A percentile compares a stretch with the other conserved stretches of the same genome.
These are phyloP conservation scores for Podaxis sp. DNA, from an alignment of 768 basidiomycete genomes.

Conservation along the genomic window DNA sequence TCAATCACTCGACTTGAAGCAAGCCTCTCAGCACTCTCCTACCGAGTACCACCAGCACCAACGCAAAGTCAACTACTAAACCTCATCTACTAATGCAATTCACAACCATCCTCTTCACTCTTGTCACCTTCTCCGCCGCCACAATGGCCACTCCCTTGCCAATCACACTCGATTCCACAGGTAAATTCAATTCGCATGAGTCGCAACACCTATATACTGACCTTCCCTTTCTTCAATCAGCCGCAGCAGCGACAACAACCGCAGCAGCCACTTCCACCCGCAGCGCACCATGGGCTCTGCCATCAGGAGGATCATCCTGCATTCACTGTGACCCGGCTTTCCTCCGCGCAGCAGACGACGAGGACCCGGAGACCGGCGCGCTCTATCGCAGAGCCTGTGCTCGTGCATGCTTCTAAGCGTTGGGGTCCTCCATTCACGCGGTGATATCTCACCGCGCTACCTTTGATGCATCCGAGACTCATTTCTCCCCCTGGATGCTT, in stretches of 20 bases:
- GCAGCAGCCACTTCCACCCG: background rate
- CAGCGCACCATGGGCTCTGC: background rate
- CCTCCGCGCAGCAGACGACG: constrained; percentile 3
- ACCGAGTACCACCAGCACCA: background rate
- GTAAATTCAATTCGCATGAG: background rate
- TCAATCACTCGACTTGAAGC: background rate
- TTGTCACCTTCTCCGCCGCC: background rate
- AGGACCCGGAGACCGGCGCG: background rate
- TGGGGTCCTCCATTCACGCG: background rate
- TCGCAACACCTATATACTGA: background rate
- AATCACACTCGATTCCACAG: background rate
- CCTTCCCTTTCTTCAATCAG: background rate
- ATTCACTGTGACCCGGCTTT: constrained; percentile 6
- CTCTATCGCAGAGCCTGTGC: constrained; percentile 5
- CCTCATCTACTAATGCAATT: background rate
- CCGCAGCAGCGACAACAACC: background rate
- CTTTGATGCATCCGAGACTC: background rate
- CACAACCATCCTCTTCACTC: background rate
- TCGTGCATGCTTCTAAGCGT: background rate
- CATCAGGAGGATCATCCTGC: background rate
- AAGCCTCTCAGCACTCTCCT: too few species aligned
- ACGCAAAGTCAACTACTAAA: background rate
- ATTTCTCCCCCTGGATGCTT: background rate
- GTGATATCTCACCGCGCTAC: background rate
- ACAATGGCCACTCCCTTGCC: background rate